Base-by-base conservation (phyloP, 129 eudicot species). In the Saposhnikovia divaricata region DNA sequence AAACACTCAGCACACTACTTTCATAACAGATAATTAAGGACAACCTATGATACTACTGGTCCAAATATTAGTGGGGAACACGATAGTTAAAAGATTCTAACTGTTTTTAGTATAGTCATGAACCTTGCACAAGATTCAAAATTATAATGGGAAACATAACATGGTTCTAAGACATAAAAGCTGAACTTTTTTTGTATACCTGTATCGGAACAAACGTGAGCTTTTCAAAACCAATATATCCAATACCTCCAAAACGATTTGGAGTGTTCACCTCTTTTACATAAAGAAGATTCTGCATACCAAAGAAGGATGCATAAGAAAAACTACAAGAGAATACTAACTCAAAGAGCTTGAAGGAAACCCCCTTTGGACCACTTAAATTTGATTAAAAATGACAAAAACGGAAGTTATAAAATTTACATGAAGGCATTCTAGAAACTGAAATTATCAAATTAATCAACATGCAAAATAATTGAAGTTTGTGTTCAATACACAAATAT, bases 161-260 rank as follows among this genome's bases (percentile, higher is more conserved):
- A n/a, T 74, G 40, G 34, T 27, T 45, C 59, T 47, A 74, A 46
- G 23, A 74, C n/a, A 44, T 4, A 1, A 45, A 74, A 74, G 0
- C 19, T n/a, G 13, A 14, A 25, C 34, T n/a, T 23, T 74, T 21
- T 15, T 44, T 44, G 19, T 77, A 81, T 79, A 95, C 98, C 98
- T 95, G 98, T 80, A 92, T 89, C 38, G 99, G 99, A 37, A 92
- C 96, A 90, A 86, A 95, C 37, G 99, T 95, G 59, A 95, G 94
- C 89, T 90, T 92, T 85, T 90, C 96, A 68, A 95, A 95, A 71
- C 97, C 99, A 81, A 95, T 84, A 81, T 92, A 92, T 31, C 79
- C 83, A 77, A 88, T 84, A 78, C 97, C 99, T 81, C 97, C 96
- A 81, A 89, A 95, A 78, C 90, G 92, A 82, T 91, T 87, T 68